Conservation (phyloP, 1,284 basidiomycete species). For the Lentinus polychrous region DNA sequence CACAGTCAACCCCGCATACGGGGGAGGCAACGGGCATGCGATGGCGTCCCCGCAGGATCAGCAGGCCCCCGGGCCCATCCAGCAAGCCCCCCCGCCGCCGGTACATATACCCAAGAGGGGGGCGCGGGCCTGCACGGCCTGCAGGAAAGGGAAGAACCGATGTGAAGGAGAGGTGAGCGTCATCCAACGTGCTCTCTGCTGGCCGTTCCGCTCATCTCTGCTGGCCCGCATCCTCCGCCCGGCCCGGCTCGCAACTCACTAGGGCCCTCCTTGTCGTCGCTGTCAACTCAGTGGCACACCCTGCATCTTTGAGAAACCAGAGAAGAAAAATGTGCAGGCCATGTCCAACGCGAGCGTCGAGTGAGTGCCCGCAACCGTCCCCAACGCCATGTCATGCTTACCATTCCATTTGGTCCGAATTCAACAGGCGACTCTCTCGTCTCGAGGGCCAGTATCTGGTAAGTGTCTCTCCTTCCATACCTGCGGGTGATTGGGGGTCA, state of each 20-base stretch:
- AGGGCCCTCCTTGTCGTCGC: slow-evolving; percentile 80
- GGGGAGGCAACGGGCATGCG: slow-evolving; percentile 16
- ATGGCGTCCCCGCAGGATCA: slow-evolving; percentile 16
- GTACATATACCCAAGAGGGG: slow-evolving; percentile 74
- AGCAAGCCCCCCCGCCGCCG: slow-evolving; percentile 16
- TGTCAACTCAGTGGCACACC: slow-evolving; percentile 79
- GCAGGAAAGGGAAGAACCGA: slow-evolving; percentile 87
- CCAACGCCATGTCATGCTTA: slow-evolving; percentile 10
- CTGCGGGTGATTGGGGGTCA: slow-evolving; percentile 6
- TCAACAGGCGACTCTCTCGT: slow-evolving; percentile 63
- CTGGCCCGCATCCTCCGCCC: slow-evolving; percentile 54
- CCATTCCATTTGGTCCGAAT: slow-evolving; percentile 17
- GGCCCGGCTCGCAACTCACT: slow-evolving; percentile 41
- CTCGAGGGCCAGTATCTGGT: slow-evolving; percentile 81
- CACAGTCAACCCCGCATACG: slow-evolving; percentile 14
- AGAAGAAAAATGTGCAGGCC: slow-evolving; percentile 66
- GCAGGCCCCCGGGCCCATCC: slow-evolving; percentile 1
- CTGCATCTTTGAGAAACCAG: slow-evolving; percentile 91
- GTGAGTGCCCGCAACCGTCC: slow-evolving; percentile 39
- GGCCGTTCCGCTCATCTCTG: slow-evolving; percentile 21
- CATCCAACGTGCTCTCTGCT: slow-evolving; percentile 19
- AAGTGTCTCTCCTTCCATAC: slow-evolving; percentile 18
- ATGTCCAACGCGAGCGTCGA: slow-evolving; percentile 63
- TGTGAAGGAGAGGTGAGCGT: slow-evolving; percentile 78
- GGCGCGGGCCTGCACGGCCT: slow-evolving; percentile 72